These are phyloP conservation scores for Mortierella sp. DNA, from an alignment of 371 early-diverging fungal genomes.

Conservation along the genomic window DNA sequence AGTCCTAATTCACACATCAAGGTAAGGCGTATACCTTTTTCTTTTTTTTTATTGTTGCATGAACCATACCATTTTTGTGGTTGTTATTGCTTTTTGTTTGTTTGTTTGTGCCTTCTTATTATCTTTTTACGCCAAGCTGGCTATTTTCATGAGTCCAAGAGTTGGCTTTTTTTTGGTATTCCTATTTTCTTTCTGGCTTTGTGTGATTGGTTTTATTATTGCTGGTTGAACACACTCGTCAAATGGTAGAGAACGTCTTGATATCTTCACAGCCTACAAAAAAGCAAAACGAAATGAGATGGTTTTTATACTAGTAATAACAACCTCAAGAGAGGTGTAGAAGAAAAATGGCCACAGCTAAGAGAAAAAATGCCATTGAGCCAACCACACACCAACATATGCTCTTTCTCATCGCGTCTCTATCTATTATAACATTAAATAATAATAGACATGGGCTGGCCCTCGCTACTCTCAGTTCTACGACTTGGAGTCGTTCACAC, in stretches of 20 bases:
- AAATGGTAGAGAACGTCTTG: not conserved
- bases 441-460: slow-evolving; percentile 40
- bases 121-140: not conserved
- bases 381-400: not conserved
- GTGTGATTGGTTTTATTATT: not conserved
- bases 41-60: not conserved
- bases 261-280: not conserved
- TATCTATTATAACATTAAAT: not conserved
- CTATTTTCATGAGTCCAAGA: not conserved
- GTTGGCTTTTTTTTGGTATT: not conserved
- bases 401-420: not conserved
- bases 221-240: not conserved
- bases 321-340: not conserved
- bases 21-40: slow-evolving; percentile 17
- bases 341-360: not conserved
- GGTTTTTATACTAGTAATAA: not conserved
- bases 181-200: not conserved
- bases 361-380: not conserved
- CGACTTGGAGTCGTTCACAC: slow-evolving; percentile 30
- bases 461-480: slow-evolving; percentile 52
- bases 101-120: not conserved
- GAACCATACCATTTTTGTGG: not conserved
- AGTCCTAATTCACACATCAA: slow-evolving; percentile 51
- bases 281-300: not conserved
- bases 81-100: not conserved